These are phyloP conservation scores for Thymus quinquecostatus DNA, from an alignment of 257 asterid species.

Conservation along the genomic window DNA sequence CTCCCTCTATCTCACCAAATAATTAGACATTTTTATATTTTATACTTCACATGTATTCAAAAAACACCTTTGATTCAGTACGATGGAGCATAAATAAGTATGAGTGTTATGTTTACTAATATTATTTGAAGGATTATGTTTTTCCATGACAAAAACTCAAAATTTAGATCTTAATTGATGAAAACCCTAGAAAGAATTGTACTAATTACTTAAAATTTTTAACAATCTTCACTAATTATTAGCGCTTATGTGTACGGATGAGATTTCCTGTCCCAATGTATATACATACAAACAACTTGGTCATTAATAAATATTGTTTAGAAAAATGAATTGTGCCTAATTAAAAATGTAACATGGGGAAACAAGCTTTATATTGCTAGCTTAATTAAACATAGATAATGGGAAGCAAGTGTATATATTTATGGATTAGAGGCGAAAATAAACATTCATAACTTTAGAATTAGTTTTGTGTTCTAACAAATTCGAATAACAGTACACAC, in stretches of 20 bases:
- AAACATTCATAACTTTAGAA: slow-evolving; percentile 22
- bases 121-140: no score
- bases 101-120: no score
- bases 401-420: slow-evolving; percentile 39
- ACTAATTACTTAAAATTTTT: no score
- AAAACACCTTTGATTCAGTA: no score
- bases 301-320: not conserved
- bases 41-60: no score
- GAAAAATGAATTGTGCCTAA: slow-evolving; percentile 9
- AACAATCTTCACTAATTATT: no score
- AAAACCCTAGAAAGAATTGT: not conserved
- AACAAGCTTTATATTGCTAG: slow-evolving; percentile 30
- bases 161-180: not conserved
- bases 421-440: slow-evolving; percentile 30
- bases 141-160: no score
- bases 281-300: not conserved
- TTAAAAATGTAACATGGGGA: slow-evolving; percentile 29
- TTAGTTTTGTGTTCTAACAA: slow-evolving; percentile 32
- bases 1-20: no score
- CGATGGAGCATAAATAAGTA: no score
- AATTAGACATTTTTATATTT: no score
- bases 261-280: no score
- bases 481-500: slow-evolving; percentile 7
- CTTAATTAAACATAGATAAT: slow-evolving; percentile 29
- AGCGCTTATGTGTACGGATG: no score